Base-by-base conservation (phyloP, 208 protist species). In the Crithidia acanthocephali region DNA sequence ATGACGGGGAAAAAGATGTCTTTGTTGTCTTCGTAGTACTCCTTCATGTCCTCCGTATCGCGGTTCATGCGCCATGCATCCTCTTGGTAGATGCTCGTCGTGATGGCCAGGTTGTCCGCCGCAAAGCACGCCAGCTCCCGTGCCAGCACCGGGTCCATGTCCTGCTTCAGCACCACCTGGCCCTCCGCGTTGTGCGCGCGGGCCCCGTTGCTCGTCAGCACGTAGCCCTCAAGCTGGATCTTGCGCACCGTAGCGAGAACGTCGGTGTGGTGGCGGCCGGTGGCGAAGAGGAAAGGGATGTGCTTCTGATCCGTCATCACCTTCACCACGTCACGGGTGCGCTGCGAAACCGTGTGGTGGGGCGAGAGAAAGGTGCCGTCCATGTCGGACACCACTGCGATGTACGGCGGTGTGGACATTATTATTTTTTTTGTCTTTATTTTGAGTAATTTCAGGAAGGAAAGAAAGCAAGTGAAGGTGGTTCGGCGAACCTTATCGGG, bases 181-280 rank as follows among this genome's bases (percentile, higher is more conserved):
- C 73, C 73, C 18, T 66, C 5, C 11, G 64, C 44, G 50, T 87
- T 57, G 67, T 87, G 76, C 5, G 80, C 81, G 13, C 81, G 77
- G 7, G 68, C 80, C 13, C 84, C 84, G 55, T 89, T 86, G 64
- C 72, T 81, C 28, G 84, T 83, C n/a, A 86, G 64, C 13, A 89
- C 44, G 58, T 84, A 89, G 40, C 73, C 78, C 3, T 79, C 37
- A 18, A 87, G 37, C 3, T 63, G 16, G 25, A 74, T 71, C 59
- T 76, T 72, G 35, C 64, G 65, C 69, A 50, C 71, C 9, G 76
- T 88, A 3, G 64, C 83, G 23, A 80, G 63, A 0, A 90, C 81
- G 30, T 86, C 79, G 18, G 35, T 28, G 65, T 90, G 79, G 40
- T 80, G 81, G 22, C 85, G 81, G 18, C 81, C 81, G 3, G 85